Evolutionary conservation across 2,329 filamentous ascomycete species (phyloP).

Genomic region (Mycosphaerella sp.): DNA sequence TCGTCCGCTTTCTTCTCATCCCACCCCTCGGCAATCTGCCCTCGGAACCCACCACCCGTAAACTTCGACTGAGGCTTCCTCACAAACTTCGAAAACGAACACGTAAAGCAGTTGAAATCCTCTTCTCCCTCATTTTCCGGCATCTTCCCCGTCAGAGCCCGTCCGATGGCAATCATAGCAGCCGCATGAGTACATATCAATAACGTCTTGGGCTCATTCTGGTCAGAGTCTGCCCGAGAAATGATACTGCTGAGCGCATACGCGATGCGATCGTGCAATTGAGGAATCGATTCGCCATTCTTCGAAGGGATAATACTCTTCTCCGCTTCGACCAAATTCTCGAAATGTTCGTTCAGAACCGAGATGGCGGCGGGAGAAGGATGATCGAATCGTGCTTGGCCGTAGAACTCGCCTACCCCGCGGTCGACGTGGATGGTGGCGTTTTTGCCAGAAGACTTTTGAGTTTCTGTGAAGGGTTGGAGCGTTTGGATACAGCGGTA

Average conservation of each 20-base stretch:
- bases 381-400: conserved; percentile 75
- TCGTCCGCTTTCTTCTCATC: conserved; percentile 28
- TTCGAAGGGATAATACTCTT: conserved; percentile 53
- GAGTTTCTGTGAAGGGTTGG: conserved; percentile 55
- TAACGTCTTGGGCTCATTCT: conserved; percentile 60
- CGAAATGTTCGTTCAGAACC: conserved; percentile 62
- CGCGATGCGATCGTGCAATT: conserved; percentile 74
- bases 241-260: conserved; percentile 65
- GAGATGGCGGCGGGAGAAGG: conserved; percentile 64
- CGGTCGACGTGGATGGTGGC: conserved; percentile 34
- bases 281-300: conserved; percentile 71
- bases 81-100: conserved; percentile 65
- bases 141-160: conserved; percentile 70
- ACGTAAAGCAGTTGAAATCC: conserved; percentile 82
- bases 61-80: conserved; percentile 34
- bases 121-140: conserved; percentile 64
- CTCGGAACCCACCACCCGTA: neutral
- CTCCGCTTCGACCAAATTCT: conserved; percentile 44
- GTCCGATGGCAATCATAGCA: conserved; percentile 76
- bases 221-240: conserved; percentile 58
- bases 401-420: conserved; percentile 76
- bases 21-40: conserved; percentile 23
- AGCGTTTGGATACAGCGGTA: conserved; percentile 85
- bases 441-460: conserved; percentile 32
- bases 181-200: conserved; percentile 88